Base-by-base conservation (phyloP, 805 yeast species). In the Danielia reshetovae region DNA sequence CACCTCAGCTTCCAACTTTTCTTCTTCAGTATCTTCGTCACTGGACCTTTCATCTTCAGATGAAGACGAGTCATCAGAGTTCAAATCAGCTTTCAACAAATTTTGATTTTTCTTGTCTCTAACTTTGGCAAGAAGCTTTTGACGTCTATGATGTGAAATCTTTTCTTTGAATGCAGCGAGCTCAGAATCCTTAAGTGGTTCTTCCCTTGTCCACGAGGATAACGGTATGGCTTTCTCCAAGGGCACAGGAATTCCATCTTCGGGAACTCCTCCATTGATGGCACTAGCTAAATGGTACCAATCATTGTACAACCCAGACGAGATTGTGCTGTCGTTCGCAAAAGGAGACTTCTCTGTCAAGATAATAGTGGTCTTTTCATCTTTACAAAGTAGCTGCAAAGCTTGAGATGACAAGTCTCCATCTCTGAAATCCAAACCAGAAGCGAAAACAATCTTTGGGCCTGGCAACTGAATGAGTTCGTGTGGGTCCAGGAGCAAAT, bases 391-490 rank as follows among this genome's bases (percentile, higher is more conserved):
- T 35, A 59, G 71, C 39, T 55, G 72, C 34, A 75, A 65, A 19
- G 66, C 75, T 30, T 72, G 71, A 24, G 75, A 65, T 0, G 85
- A 66, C 15, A 74, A 61, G 4, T 80, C 74, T 2, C 95, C 96
- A 27, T 67, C 70, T 29, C 75, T 76, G 24, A 83, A 54, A 31
- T 78, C 79, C 15, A 72, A 67, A 9, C 86, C 89, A 1, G 90
- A 76, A 13, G 86, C 82, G 42, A 90, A 79, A 3, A 89, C 81
- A 32, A 90, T 79, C 53, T 85, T 85, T 0, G 95, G 84, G 2
- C 87, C 86, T 13, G 75, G 65, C 30, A 75, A 58, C 30, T 62
- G 70, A 10, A 60, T 42, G 40, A 86, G 49, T 41, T 84, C 85
- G 36, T 65, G 60, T n/a, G 81, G 68, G 34, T 72, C 65, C 43